Evolutionary conservation across 2,329 filamentous ascomycete genomes (phyloP).

Genomic region (Stachybotrys echinatus): DNA sequence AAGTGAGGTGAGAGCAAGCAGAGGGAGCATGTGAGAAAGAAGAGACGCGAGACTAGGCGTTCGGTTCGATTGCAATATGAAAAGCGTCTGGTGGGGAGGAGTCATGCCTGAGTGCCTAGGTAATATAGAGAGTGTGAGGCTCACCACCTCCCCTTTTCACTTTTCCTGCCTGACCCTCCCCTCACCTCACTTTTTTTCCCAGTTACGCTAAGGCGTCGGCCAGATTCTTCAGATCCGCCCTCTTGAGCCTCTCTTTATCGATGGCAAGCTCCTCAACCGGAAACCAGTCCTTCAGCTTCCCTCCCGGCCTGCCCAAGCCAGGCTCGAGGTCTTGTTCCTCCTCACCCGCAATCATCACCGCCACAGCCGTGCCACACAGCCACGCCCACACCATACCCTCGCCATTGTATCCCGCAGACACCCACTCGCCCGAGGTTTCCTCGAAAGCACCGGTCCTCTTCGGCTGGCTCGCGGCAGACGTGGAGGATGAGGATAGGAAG

Average conservation of each 20-base stretch:
- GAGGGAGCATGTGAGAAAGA: not conserved
- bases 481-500: constrained; percentile 6
- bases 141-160: not conserved
- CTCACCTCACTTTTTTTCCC: not conserved
- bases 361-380: constrained; percentile 43
- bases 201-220: constrained; percentile 10
- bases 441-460: constrained; percentile 9
- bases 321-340: constrained; percentile 22
- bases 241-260: constrained; percentile 25
- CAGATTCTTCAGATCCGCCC: constrained; percentile 29
- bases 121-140: not conserved
- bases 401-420: constrained; percentile 45
- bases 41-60: too few species aligned
- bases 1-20: not conserved
- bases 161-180: too few species aligned
- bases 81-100: too few species aligned
- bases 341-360: constrained; percentile 37
- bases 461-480: not conserved
- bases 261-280: constrained; percentile 27
- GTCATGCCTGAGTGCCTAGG: not conserved
- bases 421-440: constrained; percentile 36
- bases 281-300: constrained; percentile 33
- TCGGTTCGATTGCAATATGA: too few species aligned
- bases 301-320: constrained; percentile 27
- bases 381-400: constrained; percentile 51